Evolutionary conservation across 257 asterid species (phyloP).

Genomic region (Plantago ovata): DNA sequence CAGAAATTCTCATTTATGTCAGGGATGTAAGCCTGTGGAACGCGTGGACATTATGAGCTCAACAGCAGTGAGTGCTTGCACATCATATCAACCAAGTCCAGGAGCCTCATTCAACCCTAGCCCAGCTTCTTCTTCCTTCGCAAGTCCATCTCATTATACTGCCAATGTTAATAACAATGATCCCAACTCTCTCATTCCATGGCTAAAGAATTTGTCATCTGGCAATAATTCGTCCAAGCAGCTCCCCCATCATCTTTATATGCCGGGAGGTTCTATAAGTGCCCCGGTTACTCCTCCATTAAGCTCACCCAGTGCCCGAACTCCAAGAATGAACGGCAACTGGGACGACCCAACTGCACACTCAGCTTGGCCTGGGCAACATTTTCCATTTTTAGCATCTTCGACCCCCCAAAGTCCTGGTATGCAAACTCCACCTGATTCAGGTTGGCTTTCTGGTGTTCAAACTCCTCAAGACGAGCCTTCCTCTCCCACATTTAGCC

Average conservation of each 20-base stretch:
- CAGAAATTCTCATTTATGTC: slow-evolving; percentile 15
- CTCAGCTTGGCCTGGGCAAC: slow-evolving; percentile 68
- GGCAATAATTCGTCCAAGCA: slow-evolving; percentile 66
- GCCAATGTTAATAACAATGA: slow-evolving; percentile 49
- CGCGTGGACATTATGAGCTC: slow-evolving; percentile 66
- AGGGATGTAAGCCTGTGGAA: slow-evolving; percentile 91
- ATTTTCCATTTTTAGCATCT: slow-evolving; percentile 60
- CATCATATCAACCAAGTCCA: slow-evolving; percentile 87
- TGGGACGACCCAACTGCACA: slow-evolving; percentile 59
- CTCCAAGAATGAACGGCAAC: slow-evolving; percentile 71
- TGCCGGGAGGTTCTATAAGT: slow-evolving; percentile 86
- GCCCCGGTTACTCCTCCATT: slow-evolving; percentile 98
- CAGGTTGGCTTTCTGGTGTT: slow-evolving; percentile 92
- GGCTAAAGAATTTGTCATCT: slow-evolving; percentile 89
- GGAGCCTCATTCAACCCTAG: slow-evolving; percentile 83
- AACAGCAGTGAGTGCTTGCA: slow-evolving; percentile 64
- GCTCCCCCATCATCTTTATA: slow-evolving; percentile 65
- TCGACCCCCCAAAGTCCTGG: slow-evolving; percentile 90
- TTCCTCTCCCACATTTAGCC: slow-evolving; percentile 90
- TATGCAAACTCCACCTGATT: slow-evolving; percentile 76
- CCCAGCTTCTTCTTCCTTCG: slow-evolving; percentile 75
- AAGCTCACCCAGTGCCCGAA: slow-evolving; percentile 84
- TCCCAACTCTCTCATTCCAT: slow-evolving; percentile 88
- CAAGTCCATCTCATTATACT: slow-evolving; percentile 67
- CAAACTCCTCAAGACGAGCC: slow-evolving; percentile 88